Evolutionary conservation across 352 stramenopile genomes (phyloP).

Genomic region (Phytophthora pinifolia): DNA sequence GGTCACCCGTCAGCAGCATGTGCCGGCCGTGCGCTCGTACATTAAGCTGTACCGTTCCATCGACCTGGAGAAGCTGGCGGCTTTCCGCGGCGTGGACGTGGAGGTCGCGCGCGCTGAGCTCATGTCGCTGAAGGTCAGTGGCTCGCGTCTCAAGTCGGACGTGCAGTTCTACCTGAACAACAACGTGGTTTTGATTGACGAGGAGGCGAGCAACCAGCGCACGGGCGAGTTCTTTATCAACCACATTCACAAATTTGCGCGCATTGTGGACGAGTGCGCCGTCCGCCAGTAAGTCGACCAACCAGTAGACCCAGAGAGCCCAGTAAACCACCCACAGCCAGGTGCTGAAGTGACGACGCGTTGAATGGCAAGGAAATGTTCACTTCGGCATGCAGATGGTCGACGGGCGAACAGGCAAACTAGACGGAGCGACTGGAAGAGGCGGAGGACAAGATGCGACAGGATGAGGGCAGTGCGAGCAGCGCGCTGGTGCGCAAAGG

Average conservation of each 20-base stretch:
- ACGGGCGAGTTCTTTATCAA: conserved; percentile 90
- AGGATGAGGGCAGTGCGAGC: conserved; percentile 11
- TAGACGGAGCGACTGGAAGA: conserved; percentile 25
- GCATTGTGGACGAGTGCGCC: conserved; percentile 84
- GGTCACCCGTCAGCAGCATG: conserved; percentile 83
- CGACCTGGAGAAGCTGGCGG: conserved; percentile 92
- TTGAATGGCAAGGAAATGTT: conserved; percentile 29
- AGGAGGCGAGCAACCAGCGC: conserved; percentile 83
- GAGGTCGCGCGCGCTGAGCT: conserved; percentile 72
- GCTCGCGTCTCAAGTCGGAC: conserved; percentile 63
- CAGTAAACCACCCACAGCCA: background rate
- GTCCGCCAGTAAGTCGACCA: conserved; percentile 44
- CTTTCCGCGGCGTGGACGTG: conserved; percentile 85
- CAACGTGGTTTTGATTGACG: conserved; percentile 81
- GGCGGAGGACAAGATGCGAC: conserved; percentile 22
- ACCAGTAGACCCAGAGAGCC: conserved; percentile 3
- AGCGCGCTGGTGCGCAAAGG: conserved; percentile 20
- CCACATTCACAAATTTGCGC: conserved; percentile 87
- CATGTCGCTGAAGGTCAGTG: conserved; percentile 80
- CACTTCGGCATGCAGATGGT: conserved; percentile 12
- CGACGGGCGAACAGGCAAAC: conserved; percentile 15
- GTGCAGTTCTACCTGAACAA: conserved; percentile 85
- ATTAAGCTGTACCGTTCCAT: conserved; percentile 98
- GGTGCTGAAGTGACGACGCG: conserved; percentile 18
- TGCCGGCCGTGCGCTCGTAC: conserved; percentile 93